phyloP scores from a whole-genome alignment of 192 early-diverging fungal species.

The Podila epicladia region DNA sequence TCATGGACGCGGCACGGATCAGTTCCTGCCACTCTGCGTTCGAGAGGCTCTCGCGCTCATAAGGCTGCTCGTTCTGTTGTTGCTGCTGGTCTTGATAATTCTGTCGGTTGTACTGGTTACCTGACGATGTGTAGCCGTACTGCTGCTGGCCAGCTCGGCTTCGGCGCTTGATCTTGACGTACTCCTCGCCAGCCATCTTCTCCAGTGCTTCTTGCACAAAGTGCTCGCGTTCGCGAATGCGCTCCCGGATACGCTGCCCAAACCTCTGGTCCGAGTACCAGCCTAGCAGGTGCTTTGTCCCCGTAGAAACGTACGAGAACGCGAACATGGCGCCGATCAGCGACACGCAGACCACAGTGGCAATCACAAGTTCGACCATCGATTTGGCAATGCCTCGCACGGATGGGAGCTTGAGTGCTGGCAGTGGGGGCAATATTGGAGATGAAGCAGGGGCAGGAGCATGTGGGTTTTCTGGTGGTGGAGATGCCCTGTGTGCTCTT shows the following conservation, averaged over 20 bases:
- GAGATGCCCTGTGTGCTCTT: not conserved
- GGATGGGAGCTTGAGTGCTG: conserved; percentile 29
- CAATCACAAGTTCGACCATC: conserved; percentile 27
- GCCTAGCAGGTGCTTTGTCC: conserved; percentile 26
- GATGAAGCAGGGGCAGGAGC: not conserved
- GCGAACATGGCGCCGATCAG: conserved; percentile 33
- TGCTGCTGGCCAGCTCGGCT: conserved; percentile 20
- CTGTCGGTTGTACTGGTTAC: conserved; percentile 11
- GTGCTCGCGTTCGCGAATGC: conserved; percentile 42
- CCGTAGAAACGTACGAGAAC: conserved; percentile 36
- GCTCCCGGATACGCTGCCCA: conserved; percentile 43
- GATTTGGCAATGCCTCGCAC: conserved; percentile 16
- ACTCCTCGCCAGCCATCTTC: conserved; percentile 51
- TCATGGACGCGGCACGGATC: conserved; percentile 39
- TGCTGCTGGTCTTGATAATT: conserved; percentile 17
- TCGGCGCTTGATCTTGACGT: conserved; percentile 36
- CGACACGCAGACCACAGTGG: conserved; percentile 25
- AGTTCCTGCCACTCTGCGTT: conserved; percentile 48
- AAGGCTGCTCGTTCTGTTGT: conserved; percentile 6
- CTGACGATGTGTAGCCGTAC: not conserved
- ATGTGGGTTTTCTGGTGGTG: not conserved
- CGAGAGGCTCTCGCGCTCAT: conserved; percentile 21
- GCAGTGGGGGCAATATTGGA: not conserved
- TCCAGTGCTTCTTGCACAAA: conserved; percentile 42
- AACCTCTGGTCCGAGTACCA: conserved; percentile 46